Percentiles rank a stretch among this genome's conserved stretches.
These are phyloP conservation scores for Achaetomiella virescens DNA, from an alignment of 495 filamentous ascomycete genomes.

Conservation along the genomic window DNA sequence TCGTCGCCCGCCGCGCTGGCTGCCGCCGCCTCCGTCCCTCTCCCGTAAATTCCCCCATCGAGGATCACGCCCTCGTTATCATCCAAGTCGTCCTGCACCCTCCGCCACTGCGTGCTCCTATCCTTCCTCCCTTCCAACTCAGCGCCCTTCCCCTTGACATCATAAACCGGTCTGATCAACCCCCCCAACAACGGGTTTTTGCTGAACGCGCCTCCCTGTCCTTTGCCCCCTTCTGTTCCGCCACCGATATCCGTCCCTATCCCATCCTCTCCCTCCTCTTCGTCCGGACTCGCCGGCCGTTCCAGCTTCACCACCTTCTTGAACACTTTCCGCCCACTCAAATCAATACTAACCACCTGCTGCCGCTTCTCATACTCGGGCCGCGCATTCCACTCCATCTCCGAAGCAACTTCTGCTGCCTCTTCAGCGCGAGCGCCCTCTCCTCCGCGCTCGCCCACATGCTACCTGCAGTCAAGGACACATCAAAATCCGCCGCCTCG, in stretches of 20 bases:
- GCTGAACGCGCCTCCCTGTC: conserved; percentile 57
- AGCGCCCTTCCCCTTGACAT: conserved; percentile 42
- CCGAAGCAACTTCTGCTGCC: conserved; percentile 82
- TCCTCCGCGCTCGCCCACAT: conserved; percentile 88
- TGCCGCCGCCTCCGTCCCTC: conserved; percentile 12
- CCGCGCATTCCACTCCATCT: conserved; percentile 83
- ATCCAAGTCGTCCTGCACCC: conserved; percentile 85
- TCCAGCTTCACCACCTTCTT: conserved; percentile 63
- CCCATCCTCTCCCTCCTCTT: conserved; percentile 37
- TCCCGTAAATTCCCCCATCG: conserved; percentile 71
- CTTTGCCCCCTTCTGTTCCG: conserved; percentile 25
- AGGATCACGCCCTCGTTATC: conserved; percentile 91
- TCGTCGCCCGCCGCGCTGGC: conserved; percentile 28
- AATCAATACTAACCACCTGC: conserved; percentile 80
- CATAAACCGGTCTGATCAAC: conserved; percentile 74
- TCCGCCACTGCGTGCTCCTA: conserved; percentile 62
- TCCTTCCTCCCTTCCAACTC: conserved; percentile 33
- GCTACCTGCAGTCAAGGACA: conserved; percentile 52
- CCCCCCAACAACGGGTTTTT: conserved; percentile 76
- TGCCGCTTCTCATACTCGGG: conserved; percentile 92
- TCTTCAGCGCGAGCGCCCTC: conserved; percentile 78
- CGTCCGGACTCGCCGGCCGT: conserved; percentile 42
- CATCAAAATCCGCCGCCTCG: conserved; percentile 91
- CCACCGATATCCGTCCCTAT: not conserved
- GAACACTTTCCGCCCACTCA: conserved; percentile 69